These are phyloP conservation scores for Plasmodium gallinaceum DNA, from an alignment of 169 alveolate species.

Conservation along the genomic window DNA sequence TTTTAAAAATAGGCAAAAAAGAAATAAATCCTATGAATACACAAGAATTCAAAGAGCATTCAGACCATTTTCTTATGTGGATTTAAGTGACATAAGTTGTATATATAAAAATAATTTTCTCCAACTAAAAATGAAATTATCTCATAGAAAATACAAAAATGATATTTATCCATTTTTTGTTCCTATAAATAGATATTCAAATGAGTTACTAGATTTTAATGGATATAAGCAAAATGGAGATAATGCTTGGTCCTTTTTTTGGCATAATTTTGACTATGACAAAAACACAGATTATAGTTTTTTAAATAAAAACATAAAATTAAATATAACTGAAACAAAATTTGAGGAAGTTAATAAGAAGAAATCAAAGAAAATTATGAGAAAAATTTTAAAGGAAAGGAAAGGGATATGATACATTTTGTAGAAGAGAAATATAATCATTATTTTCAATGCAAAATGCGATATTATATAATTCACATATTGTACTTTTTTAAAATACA, in stretches of 20 bases:
- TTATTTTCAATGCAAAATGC: too few species aligned
- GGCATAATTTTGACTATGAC: conserved; percentile 73
- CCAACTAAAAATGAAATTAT: conserved; percentile 68
- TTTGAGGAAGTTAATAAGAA: conserved; percentile 60
- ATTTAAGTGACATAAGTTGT: conserved; percentile 61
- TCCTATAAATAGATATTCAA: conserved; percentile 46
- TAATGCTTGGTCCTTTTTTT: conserved; percentile 71
- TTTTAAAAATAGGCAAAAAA: conserved; percentile 61
- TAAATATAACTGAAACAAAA: conserved; percentile 65
- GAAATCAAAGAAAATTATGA: conserved; percentile 63
- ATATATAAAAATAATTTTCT: conserved; percentile 63
- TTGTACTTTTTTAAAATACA: too few species aligned
- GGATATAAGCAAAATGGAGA: conserved; percentile 70
- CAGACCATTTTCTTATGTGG: conserved; percentile 65
- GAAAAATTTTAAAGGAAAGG: conserved; percentile 19
- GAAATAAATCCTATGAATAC: conserved; percentile 49
- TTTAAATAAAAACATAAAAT: conserved; percentile 57
- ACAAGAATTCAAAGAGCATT: conserved; percentile 74
- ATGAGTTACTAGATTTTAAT: conserved; percentile 56
- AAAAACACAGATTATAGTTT: conserved; percentile 58
- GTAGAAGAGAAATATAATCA: neutral
- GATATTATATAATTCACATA: too few species aligned
- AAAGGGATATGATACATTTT: conserved; percentile 22
- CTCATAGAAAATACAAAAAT: conserved; percentile 58
- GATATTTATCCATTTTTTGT: conserved; percentile 61